Conservation (phyloP, 2,329 filamentous ascomycete species). For the Phialocephala sp. region DNA sequence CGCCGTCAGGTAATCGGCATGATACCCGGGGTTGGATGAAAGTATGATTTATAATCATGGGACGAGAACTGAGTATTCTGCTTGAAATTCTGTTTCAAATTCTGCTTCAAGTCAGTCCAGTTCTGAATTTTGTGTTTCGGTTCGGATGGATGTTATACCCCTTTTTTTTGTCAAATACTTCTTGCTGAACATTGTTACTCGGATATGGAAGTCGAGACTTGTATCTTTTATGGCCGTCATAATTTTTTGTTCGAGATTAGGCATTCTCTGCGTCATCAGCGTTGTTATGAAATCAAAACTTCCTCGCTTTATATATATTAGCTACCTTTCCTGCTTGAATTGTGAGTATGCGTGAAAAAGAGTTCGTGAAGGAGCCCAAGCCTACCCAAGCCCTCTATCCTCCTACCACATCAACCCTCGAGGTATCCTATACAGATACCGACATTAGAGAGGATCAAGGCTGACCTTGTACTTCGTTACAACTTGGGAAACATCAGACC, state of each 20-base stretch:
- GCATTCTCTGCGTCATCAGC: background rate
- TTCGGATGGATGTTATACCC: background rate
- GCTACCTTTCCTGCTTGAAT: background rate
- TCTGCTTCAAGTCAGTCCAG: background rate
- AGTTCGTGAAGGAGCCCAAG: background rate
- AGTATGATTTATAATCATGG: constrained; percentile 4
- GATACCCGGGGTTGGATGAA: background rate
- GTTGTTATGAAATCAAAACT: background rate
- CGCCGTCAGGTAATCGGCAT: background rate
- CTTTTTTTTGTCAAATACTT: background rate
- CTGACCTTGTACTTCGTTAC: background rate
- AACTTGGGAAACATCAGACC: background rate
- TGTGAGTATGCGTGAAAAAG: background rate
- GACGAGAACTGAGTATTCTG: background rate
- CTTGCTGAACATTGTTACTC: background rate
- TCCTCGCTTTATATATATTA: background rate
- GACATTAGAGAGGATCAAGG: background rate
- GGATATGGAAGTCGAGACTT: background rate
- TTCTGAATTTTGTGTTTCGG: background rate
- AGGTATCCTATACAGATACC: background rate
- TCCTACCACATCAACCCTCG: background rate
- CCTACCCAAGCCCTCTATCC: background rate
- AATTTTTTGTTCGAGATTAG: background rate
- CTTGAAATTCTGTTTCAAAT: background rate
- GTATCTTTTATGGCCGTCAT: background rate